Base-by-base conservation (phyloP, 805 yeast species). In the Lachancea dasiensis region DNA sequence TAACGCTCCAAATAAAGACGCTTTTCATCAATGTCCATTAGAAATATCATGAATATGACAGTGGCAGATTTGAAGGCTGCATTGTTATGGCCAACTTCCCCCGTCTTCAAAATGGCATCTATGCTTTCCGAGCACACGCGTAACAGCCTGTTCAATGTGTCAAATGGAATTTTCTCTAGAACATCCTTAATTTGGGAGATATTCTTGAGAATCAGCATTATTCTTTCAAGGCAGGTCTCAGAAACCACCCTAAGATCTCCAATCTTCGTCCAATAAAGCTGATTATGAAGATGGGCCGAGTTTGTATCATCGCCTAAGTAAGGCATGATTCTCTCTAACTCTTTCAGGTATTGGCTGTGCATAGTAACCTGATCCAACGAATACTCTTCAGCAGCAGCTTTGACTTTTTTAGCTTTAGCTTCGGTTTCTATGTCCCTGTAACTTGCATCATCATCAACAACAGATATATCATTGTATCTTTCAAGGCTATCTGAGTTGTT, bases 1-100 rank as follows among this genome's bases (percentile, higher is more conserved):
- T 67, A 69, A 4, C 61, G 63, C 26, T 75, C 80, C 18, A 71
- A 44, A 38, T 68, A 67, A 3, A 80, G 48, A 27, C 56, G 59
- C 41, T 69, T 70, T 36, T 74, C 77, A 2, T 51, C 42, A 28
- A 66, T 49, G 24, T 61, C 58, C 11, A 72, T 49, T 20, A 65
- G 64, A 38, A 77, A 62, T 1, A 73, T 57, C 3, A 56, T 45
- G 31, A 77, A 53, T 4, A 73, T 53, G 3, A 69, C 43, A 3
- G 61, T 53, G 2, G 68, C 53, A 1, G 74, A 65, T 26, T 45
- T 22, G 17, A 62, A 47, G 5, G 65, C 61, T 30, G 54, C 55
- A 16, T 56, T 58, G 27, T 38, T 34, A 10, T 13, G 26, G 6
- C 34, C 36, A n/a, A 29, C 17, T 2, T 35, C 31, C 14, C 19